Percentiles rank a stretch among this genome's conserved stretches.
These are phyloP conservation scores for Pseudogymnoascus sp. DNA, from an alignment of 2,329 filamentous ascomycete genomes.

Conservation along the genomic window DNA sequence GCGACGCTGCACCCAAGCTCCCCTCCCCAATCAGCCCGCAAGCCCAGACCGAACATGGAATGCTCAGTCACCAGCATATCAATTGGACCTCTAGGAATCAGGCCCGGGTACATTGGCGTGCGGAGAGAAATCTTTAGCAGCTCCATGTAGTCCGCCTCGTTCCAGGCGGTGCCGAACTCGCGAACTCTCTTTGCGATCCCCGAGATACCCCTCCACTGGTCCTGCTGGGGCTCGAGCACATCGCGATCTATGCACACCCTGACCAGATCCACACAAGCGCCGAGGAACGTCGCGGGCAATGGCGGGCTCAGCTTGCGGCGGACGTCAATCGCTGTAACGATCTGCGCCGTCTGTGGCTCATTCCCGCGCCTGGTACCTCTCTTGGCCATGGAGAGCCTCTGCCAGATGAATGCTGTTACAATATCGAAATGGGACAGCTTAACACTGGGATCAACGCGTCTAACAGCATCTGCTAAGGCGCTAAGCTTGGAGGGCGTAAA, in stretches of 20 bases:
- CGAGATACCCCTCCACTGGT: not conserved
- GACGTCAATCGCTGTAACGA: not conserved
- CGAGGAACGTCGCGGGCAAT: not conserved
- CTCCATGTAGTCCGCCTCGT: not conserved
- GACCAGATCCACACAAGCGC: constrained; percentile 6
- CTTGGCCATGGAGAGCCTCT: not conserved
- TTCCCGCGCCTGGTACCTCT: not conserved
- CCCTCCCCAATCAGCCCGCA: constrained; percentile 2
- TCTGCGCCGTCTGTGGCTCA: not conserved
- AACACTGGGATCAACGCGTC: not conserved
- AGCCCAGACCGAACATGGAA: not conserved
- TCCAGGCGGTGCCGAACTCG: not conserved
- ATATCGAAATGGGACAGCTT: not conserved
- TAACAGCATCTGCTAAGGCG: not conserved
- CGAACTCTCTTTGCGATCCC: not conserved
- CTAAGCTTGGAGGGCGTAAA: constrained; percentile 4
- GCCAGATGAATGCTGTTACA: constrained; percentile 6
- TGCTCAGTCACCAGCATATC: constrained; percentile 6
- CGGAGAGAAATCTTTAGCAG: not conserved
- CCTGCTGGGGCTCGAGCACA: not conserved
- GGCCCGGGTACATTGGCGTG: not conserved
- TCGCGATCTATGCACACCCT: not conserved
- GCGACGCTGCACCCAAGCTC: not conserved
- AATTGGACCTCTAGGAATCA: constrained; percentile 1
- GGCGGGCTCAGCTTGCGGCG: not conserved